A percentile compares a stretch with the other conserved stretches of the same genome.
phyloP scores from a whole-genome alignment of 129 eudicot species.

The Ambrosia trifida region DNA sequence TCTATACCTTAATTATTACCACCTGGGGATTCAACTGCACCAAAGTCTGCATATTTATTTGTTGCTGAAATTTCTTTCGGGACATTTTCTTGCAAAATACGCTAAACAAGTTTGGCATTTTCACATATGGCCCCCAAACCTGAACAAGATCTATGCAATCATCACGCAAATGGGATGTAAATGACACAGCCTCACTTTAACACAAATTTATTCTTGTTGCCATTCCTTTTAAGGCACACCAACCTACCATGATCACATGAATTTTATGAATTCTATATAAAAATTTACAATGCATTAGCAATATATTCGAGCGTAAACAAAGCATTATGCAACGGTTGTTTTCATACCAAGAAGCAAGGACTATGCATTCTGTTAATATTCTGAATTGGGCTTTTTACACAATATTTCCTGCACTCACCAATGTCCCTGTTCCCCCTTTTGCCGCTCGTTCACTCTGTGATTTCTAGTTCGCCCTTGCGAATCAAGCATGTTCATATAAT shows the following conservation, averaged over 20 bases:
- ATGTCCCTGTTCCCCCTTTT: slow-evolving; percentile 42
- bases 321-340: slow-evolving; percentile 29
- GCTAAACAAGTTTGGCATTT: too few relatives aligned
- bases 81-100: too few relatives aligned
- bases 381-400: slow-evolving; percentile 31
- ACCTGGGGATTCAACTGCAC: too few relatives aligned
- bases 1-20: too few relatives aligned
- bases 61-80: too few relatives aligned
- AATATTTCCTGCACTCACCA: slow-evolving; percentile 32
- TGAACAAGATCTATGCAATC: slow-evolving; percentile 24
- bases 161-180: slow-evolving; percentile 18
- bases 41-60: too few relatives aligned
- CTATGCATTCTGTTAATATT: slow-evolving; percentile 48
- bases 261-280: slow-evolving; percentile 40
- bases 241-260: slow-evolving; percentile 48
- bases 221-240: slow-evolving; percentile 37
- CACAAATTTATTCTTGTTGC: slow-evolving; percentile 21
- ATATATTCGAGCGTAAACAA: slow-evolving; percentile 34
- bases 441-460: slow-evolving; percentile 61
- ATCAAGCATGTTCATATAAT: slow-evolving; percentile 67
- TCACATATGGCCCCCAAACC: too few relatives aligned
- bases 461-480: slow-evolving; percentile 66
- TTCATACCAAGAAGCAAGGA: slow-evolving; percentile 6
- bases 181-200: slow-evolving; percentile 11
- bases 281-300: slow-evolving; percentile 15